phyloP scores from a whole-genome alignment of 192 early-diverging fungal species.

The Linnemannia exigua region DNA sequence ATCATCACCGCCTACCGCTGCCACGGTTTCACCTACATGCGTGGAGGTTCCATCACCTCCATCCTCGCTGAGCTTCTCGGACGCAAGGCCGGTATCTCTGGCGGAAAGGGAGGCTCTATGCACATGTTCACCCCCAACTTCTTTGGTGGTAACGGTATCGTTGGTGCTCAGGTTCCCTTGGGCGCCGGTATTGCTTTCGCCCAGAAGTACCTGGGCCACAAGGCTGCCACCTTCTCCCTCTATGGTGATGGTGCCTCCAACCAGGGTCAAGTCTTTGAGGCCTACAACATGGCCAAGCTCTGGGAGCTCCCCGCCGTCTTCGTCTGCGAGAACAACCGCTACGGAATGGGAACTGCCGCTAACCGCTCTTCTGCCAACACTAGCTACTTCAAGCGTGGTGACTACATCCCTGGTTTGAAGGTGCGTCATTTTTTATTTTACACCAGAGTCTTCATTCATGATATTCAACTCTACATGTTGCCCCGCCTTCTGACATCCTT shows the following conservation, averaged over 20 bases:
- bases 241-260: conserved; percentile 99
- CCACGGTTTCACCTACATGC: conserved; percentile 96
- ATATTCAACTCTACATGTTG: not conserved
- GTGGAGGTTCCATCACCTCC: conserved; percentile 75
- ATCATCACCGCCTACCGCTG: conserved; percentile 98
- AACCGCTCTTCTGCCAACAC: conserved; percentile 92
- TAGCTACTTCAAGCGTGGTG: conserved; percentile 95
- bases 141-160: conserved; percentile 99
- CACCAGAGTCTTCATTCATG: conserved; percentile 35
- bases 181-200: conserved; percentile 90
- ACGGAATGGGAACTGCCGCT: conserved; percentile 97
- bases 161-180: conserved; percentile 95
- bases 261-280: conserved; percentile 99
- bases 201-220: conserved; percentile 89
- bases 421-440: conserved; percentile 44
- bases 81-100: conserved; percentile 85
- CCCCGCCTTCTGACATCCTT: not conserved
- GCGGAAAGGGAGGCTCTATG: conserved; percentile 99
- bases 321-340: conserved; percentile 99
- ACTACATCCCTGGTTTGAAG: conserved; percentile 96
- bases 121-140: conserved; percentile 98
- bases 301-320: conserved; percentile 95
- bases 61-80: conserved; percentile 90
- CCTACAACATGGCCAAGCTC: conserved; percentile 99
- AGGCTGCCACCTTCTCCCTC: conserved; percentile 88